Percentiles rank a stretch among this genome's conserved stretches.
Conservation (phyloP, 805 yeast species). For the Tetrapisispora taiwanensis region DNA sequence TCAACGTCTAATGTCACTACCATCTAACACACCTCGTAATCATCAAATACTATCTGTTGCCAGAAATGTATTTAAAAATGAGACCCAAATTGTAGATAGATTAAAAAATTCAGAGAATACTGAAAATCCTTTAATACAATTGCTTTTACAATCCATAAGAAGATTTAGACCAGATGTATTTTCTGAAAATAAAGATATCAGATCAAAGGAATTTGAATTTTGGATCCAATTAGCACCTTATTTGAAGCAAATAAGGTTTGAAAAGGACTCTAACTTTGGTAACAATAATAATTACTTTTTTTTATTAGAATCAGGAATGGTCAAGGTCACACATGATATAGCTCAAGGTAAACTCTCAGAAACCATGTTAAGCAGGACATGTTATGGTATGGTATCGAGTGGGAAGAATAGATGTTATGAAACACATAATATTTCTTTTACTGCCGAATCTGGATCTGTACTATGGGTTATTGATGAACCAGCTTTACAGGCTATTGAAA, state of each 20-base stretch:
- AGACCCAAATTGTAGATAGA: constrained; percentile 17
- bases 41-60: constrained; percentile 34
- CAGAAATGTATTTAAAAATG: constrained; percentile 25
- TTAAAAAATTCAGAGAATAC: constrained; percentile 12
- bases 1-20: constrained; percentile 13
- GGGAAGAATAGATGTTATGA: constrained; percentile 8
- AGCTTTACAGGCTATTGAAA: constrained; percentile 37
- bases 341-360: constrained; percentile 34
- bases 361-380: constrained; percentile 44
- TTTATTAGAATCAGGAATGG: constrained; percentile 47
- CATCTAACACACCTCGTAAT: constrained; percentile 34
- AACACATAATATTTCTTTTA: constrained; percentile 35
- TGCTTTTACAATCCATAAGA: constrained; percentile 23
- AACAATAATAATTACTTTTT: constrained; percentile 35
- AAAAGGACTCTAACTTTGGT: constrained; percentile 38
- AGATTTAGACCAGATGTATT: constrained; percentile 20
- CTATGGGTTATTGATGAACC: constrained; percentile 57
- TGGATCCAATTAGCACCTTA: constrained; percentile 58
- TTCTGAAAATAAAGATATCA: constrained; percentile 21
- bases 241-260: constrained; percentile 41
- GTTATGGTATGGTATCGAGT: constrained; percentile 39
- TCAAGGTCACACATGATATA: constrained; percentile 43
- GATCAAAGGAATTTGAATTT: constrained; percentile 37
- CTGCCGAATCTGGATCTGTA: constrained; percentile 50
- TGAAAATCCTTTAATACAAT: constrained; percentile 19